Evolutionary conservation across 2,329 filamentous ascomycete species (phyloP).

Genomic region (Botrytis elliptica): DNA sequence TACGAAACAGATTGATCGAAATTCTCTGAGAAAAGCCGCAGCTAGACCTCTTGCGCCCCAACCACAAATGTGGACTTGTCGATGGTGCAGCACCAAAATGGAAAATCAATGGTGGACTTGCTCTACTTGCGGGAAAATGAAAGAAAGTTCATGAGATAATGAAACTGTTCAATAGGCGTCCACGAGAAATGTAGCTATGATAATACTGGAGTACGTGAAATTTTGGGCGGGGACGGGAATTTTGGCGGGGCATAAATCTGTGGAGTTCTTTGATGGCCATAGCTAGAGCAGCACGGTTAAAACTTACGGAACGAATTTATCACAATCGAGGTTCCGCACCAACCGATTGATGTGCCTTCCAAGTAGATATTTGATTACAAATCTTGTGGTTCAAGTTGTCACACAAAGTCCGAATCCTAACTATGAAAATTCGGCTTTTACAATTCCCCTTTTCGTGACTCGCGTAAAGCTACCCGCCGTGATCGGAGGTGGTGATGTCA

Average conservation of each 20-base stretch:
- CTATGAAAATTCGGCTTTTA: not conserved
- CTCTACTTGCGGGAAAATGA: slow-evolving; percentile 54
- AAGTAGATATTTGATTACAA: not conserved
- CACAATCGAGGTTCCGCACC: not conserved
- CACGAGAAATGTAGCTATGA: not conserved
- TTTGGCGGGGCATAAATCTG: not conserved
- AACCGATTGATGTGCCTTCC: not conserved
- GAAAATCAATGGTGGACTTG: slow-evolving; percentile 59
- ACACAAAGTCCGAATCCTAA: not conserved
- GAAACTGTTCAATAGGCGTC: not conserved
- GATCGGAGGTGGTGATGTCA: not conserved
- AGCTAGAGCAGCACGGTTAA: not conserved
- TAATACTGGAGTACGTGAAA: not conserved
- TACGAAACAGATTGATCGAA: slow-evolving; percentile 30
- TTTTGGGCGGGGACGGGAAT: not conserved
- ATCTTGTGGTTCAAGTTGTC: not conserved
- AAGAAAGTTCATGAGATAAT: slow-evolving; percentile 46
- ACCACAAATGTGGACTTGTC: slow-evolving; percentile 48
- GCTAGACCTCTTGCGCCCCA: slow-evolving; percentile 24
- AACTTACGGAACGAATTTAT: not conserved
- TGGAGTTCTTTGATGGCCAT: not conserved
- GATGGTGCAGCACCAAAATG: slow-evolving; percentile 51
- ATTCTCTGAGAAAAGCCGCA: slow-evolving; percentile 14
- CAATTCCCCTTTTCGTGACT: not conserved
- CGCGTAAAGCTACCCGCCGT: not conserved